Evolutionary conservation across 2,329 filamentous ascomycete species (phyloP), one percentile per base, ranked within the genome.

Genomic region (Alternaria consortialis): DNA sequence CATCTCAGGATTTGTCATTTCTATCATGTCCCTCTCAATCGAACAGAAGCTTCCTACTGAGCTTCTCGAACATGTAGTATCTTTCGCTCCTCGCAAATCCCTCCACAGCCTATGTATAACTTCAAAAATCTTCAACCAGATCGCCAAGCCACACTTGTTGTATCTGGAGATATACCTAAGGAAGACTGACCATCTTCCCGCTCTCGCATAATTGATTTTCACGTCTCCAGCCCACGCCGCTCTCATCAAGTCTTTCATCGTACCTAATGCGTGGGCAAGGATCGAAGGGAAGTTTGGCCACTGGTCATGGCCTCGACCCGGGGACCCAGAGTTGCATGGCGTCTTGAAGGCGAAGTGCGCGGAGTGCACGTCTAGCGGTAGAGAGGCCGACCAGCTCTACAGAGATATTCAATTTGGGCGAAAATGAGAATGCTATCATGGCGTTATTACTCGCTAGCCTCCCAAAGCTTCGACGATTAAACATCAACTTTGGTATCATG

Each of bases 401-500:
- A 15, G 2, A 17, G 5, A 32, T n/a, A 47, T 47, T 11, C 27
- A 32, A 17, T 47, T 27, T 11, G 27, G 27, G n/a, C 4, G 31
- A 47, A 27, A 47, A 47, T 32, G n/a, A 47, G 27, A 27, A 47
- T 32, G 44, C 44, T 15, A 32, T 47, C 31, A 47, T 47, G 44
- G 44, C 27, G 27, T 11, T 32, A 4, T 1, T 47, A 32, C 44
- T 47, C 29, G n/a, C 27, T 1, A 1, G 27, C 27, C n/a, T 47
- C 2, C 44, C 27, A 0, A 9, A 47, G 2, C 27, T 47, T n/a
- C 44, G 27, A 47, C 44, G 27, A 3, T 29, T 47, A 27, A 31
- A 47, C 27, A 20, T 47, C 44, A 47, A n/a, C 17, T 31, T 9
- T 1, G 11, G 2, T 31, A 1, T 46, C 34, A 12, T 15, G 34